Base-by-base conservation (phyloP, 306 rosid genomes). In the Echinosophora koreensis region DNA sequence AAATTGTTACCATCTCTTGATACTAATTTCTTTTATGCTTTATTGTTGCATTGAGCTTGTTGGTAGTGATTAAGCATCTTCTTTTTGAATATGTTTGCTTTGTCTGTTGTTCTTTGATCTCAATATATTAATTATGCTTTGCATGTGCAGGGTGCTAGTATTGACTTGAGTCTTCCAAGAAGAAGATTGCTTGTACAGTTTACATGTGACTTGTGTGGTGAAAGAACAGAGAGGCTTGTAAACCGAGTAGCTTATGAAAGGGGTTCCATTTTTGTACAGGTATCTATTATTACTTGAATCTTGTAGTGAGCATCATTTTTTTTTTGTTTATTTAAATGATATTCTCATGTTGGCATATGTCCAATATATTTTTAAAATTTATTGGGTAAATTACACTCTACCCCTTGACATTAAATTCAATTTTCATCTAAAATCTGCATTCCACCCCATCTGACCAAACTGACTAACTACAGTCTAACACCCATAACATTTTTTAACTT, bases 151-250 rank as follows among this genome's bases (percentile, higher is more conserved):
- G 90, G 85, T 81, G 89, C 81, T 66, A 85, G 78, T 16, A 85
- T 91, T 82, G 87, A 92, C 69, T 77, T 88, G 55, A 74, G 74
- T 78, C 89, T 92, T 54, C 97, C 97, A 18, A 88, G 98, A 81
- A 88, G 99, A 88, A 89, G 94, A 64, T 86, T 95, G 87, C 90
- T 86, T 49, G 94, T 95, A 67, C 85, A 89, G 61, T 92, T 92
- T 85, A 89, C 97, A 15, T 92, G 97, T 81, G 28, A 86, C 71
- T 83, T 51, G 54, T 92, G 99, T 47, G 87, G 89, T 77, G 96
- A 87, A 80, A 95, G 92, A 83, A 92, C 98, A 34, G n/a, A 87
- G 81, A 86, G 90, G 82, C 90, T 96, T 8, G 81, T 91, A 8
- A 90, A 88, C 81, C 96, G 90, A 34, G 74, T 92, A 79, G 97